Evolutionary conservation across 768 basidiomycete species (phyloP), one percentile per base, ranked within the genome.

Genomic region (Mrakia hoshinonis): DNA sequence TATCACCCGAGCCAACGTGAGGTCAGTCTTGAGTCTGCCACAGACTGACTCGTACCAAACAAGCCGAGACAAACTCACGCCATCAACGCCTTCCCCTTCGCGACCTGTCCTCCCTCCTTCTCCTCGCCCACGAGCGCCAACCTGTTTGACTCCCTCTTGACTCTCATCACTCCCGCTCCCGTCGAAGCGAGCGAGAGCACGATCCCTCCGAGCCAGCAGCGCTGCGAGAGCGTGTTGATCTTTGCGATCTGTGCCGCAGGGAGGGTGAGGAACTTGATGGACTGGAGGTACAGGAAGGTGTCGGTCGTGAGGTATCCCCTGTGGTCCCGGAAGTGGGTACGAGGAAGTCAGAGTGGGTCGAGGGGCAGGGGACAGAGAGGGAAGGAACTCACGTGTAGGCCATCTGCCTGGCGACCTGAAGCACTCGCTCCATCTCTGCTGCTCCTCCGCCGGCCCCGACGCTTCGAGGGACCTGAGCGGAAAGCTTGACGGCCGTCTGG

Each of bases 201-300:
- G 70, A 97, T 92, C 0, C 92, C 94, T 4, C 88, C 84, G 24
- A 94, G 82, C 93, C 93, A 97, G 80, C 92, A 89, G 49, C 87
- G 86, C 80, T 89, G 90, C 3, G 91, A 86, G 11, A 84, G 81
- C 79, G 85, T 87, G 72, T 84, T 81, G 20, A 90, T 81, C 75
- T 81, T 85, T 66, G 86, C 84, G 13, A 85, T 86, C 69, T 85
- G 85, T 3, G 76, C 73, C 34, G 78, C 76, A 60, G 76, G 75
- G 31, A 76, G 72, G 55, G 74, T 63, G 10, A 80, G 67, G 74
- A 79, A 78, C 15, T 75, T 70, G 70, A 79, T 75, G 29, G 69
- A 63, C 77, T 87, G 73, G 77, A 93, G 92, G 92, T 92, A 99
- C 75, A 89, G 82, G 72, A 96, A 77, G 62, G 86, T 85, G 78